Evolutionary conservation across 441 rosid genomes (phyloP), one percentile per base, ranked within the genome.

Genomic region (Erodium moschatum): DNA sequence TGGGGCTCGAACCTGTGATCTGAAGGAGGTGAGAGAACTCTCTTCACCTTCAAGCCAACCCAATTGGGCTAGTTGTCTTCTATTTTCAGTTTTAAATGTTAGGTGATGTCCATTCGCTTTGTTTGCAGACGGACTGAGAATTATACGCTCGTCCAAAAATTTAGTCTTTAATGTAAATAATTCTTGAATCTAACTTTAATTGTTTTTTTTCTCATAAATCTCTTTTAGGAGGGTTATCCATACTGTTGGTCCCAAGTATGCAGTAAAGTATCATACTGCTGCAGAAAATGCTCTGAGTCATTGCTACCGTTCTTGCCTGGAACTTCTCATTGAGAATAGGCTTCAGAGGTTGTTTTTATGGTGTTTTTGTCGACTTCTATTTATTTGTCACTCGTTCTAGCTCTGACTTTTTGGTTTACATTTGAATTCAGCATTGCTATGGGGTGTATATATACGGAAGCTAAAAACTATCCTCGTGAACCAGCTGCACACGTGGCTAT

Each of bases 401-500:
- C 11, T 65, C 58, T 83, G 70, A 71, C 58, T 76, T 81, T 81
- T 68, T 74, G 31, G 66, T 74, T 82, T 72, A 54, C 50, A 52
- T 77, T 67, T 67, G 42, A 67, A 62, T 81, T 76, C 90, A 94
- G 99, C 83, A 89, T 94, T 65, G 97, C 97, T 9, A 87, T 86
- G 96, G 97, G 86, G 46, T 94, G 99, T 79, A 94, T 94, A 87
- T 94, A 94, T 74, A 83, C 97, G 18, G 97, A 94, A 50, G 80
- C 96, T 65, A 94, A 94, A 80, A 91, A 89, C 75, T 94, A 94
- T 82, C 99, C 99, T 44, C 91, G 99, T 48, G 99, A 94, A 85
- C 97, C 97, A 71, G 99, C 99, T 74, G 97, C 97, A 19, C 99
- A 94, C 81, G 97, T 94, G 68, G 96, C 99, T 76, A 94, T 94